Base-by-base conservation (phyloP, 805 yeast genomes). In the Cyberlindnera maritima region DNA sequence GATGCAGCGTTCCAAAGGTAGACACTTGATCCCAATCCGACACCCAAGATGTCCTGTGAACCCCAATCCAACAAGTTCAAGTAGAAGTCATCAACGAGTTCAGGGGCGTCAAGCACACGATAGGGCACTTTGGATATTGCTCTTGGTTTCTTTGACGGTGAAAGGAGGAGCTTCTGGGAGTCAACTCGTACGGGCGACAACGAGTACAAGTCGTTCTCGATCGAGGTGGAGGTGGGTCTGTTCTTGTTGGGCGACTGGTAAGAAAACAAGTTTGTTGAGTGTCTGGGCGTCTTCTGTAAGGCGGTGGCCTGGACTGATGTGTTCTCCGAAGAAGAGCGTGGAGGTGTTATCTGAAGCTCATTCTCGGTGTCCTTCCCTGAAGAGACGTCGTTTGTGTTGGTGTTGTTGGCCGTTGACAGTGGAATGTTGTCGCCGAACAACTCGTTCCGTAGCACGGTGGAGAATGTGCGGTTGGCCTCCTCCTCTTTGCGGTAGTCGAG, bases 51-150 rank as follows among this genome's bases (percentile, higher is more conserved):
- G 64, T 92, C 96, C 48, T 84, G 88, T 21, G 88, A 79, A 0
- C 97, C 96, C 99, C 99, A 92, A 63, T 94, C 98, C 1, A 94
- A 86, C 47, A 94, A 72, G 58, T 94, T 94, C 42, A 90, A 74
- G 63, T 92, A 92, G 61, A 91, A 48, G 32, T 92, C 98, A 63
- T 94, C 98, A 6, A 89, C 89, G 19, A 94, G 71, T 40, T 89
- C 96, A 0, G 98, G 99, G 0, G 99, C 99, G 68, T 92, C 99
- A 37, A 92, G 75, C 5, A 92, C 97, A 46, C 96, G 75, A 60
- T 85, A 90, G 0, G 99, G 98, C 1, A 90, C 88, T 60, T 86
- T 88, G 3, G 94, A 75, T 18, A 94, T 87, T 26, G 79, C 76
- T 38, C 99, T 70, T 2, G 85, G 80, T 59, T 81, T 85, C 65